Evolutionary conservation across 305 asterid species (phyloP).

Genomic region (Nicotiana rustica): DNA sequence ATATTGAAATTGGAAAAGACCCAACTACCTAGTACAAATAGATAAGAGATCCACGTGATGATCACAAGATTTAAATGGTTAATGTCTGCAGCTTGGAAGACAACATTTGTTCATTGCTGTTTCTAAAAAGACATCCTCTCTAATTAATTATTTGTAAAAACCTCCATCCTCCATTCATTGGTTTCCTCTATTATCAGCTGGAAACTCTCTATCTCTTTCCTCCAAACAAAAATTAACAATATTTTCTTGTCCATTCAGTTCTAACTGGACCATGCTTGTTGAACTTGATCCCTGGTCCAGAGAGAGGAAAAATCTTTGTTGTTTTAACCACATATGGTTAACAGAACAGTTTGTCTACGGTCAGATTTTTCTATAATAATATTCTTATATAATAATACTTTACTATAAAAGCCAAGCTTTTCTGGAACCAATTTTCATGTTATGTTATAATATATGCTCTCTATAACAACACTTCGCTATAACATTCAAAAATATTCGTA

Average conservation of each 20-base stretch:
- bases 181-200: neutral
- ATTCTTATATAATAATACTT: too few species aligned
- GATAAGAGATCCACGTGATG: neutral
- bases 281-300: neutral
- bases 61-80: neutral
- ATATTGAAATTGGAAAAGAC: neutral
- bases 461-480: too few species aligned
- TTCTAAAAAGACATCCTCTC: neutral
- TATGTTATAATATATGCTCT: too few species aligned
- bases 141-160: too few species aligned
- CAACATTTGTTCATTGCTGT: neutral
- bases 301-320: neutral
- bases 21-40: neutral
- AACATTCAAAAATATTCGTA: too few species aligned
- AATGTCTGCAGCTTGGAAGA: slow-evolving; percentile 8
- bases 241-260: neutral
- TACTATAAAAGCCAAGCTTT: too few species aligned
- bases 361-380: too few species aligned
- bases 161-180: neutral
- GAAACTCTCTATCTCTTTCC: neutral
- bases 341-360: neutral
- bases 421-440: too few species aligned
- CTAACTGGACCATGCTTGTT: neutral
- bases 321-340: neutral
- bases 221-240: neutral